Evolutionary conservation across 805 yeast genomes (phyloP), one percentile per base, ranked within the genome.

Genomic region (Naumovozyma dairenensis): DNA sequence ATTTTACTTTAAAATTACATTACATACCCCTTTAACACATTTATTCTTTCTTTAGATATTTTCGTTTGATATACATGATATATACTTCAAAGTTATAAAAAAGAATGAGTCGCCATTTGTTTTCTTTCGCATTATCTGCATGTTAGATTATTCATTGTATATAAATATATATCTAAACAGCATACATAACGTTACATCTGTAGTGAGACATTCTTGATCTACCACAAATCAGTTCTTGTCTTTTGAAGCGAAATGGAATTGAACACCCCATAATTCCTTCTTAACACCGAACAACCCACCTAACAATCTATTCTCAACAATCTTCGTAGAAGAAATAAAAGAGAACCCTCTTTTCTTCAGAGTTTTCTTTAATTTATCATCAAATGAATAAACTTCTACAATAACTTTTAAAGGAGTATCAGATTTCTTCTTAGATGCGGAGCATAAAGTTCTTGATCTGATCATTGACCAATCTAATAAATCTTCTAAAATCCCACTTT

Each of bases 401-500:
- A 59, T 43, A n/a, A 72, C 52, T 27, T 30, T 31, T 15, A 32
- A 28, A 16, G 44, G 46, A 14, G 55, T 36, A 17, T 59, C 56
- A 14, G 56, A 52, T 15, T 48, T 48, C 9, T 64, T 63, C 17
- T 64, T 63, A 22, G 69, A 55, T 12, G 26, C 7, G 5, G 26
- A 20, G 10, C 22, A 24, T 21, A 57, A 37, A 15, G 42, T 51
- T 31, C 63, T 59, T 12, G 74, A 62, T 49, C 76, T 68, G 15
- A 58, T 42, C 40, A 68, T 59, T 5, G 77, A 70, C 80, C 81
- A 77, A 28, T 69, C 75, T 18, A 81, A 43, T 37, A 82, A 61
- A 44, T 81, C 80, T 28, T 67, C 66, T 13, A 79, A 65, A 33
- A 82, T 69, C 16, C 81, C 85, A 7, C 79, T 72, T 39, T 66